phyloP scores from a whole-genome alignment of 345 rosid genomes.

The Lumnitzera racemosa region DNA sequence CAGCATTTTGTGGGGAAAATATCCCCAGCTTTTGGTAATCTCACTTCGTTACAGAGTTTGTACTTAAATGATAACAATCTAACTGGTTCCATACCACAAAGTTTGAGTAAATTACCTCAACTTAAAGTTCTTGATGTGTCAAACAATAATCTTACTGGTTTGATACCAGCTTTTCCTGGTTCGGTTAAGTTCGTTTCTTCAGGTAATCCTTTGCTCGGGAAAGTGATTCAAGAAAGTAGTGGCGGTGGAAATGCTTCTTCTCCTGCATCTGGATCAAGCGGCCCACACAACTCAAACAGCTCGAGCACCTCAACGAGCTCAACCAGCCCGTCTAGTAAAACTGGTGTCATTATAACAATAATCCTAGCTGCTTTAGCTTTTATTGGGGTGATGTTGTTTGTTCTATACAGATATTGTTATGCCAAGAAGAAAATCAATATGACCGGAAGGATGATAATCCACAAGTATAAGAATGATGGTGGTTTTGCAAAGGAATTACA shows the following conservation, averaged over 20 bases:
- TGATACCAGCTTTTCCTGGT: constrained; percentile 32
- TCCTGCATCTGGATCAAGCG: constrained; percentile 9
- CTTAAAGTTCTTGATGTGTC: constrained; percentile 55
- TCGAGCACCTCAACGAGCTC: constrained; percentile 9
- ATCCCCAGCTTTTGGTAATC: constrained; percentile 53
- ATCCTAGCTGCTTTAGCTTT: constrained; percentile 33
- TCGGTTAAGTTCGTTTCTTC: constrained; percentile 36
- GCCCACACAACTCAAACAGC: background rate
- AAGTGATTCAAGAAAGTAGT: constrained; percentile 11
- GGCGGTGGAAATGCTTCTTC: background rate
- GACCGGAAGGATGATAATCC: constrained; percentile 23
- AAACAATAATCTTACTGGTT: constrained; percentile 63
- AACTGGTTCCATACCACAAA: constrained; percentile 57
- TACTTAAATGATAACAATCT: constrained; percentile 51
- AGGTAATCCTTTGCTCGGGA: constrained; percentile 46
- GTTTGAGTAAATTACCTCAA: constrained; percentile 38
- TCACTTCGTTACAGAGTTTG: constrained; percentile 46
- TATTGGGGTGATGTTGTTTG: constrained; percentile 32
- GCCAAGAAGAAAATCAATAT: constrained; percentile 29
- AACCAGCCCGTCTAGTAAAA: constrained; percentile 12
- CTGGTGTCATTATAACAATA: constrained; percentile 34
- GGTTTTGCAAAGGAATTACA: constrained; percentile 31
- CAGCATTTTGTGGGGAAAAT: constrained; percentile 44
- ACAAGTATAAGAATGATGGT: constrained; percentile 8
- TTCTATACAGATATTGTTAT: constrained; percentile 30